Evolutionary conservation across 192 early-diverging fungal species (phyloP).

Genomic region (Piromyces finnis): DNA sequence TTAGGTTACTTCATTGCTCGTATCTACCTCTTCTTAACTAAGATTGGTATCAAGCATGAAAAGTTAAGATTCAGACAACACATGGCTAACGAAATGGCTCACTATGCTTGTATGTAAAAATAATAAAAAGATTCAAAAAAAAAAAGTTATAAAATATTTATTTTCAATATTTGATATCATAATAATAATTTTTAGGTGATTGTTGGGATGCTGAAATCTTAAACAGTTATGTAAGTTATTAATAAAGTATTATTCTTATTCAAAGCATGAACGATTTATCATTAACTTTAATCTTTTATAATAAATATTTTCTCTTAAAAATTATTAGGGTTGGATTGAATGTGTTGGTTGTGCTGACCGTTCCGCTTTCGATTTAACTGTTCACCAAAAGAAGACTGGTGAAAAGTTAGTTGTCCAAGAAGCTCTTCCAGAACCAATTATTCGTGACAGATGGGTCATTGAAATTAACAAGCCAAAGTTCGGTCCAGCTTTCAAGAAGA

Average conservation of each 20-base stretch:
- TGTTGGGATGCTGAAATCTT: conserved; percentile 98
- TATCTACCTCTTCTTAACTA: conserved; percentile 75
- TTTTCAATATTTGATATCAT: too few relatives aligned
- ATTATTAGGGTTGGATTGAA: conserved; percentile 93
- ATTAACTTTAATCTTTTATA: too few relatives aligned
- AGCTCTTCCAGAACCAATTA: conserved; percentile 58
- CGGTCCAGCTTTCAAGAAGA: conserved; percentile 82
- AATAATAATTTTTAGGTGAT: conserved; percentile 9
- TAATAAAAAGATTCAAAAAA: too few relatives aligned
- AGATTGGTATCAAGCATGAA: conserved; percentile 73
- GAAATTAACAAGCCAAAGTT: conserved; percentile 81
- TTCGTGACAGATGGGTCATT: conserved; percentile 55
- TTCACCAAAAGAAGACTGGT: conserved; percentile 72
- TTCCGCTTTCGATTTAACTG: conserved; percentile 89
- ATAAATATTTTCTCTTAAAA: too few relatives aligned
- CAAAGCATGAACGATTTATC: too few relatives aligned
- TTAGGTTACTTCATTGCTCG: conserved; percentile 96
- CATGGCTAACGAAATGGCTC: conserved; percentile 99
- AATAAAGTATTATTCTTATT: too few relatives aligned
- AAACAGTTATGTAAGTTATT: conserved; percentile 52
- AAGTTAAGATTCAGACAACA: conserved; percentile 93
- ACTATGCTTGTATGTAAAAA: conserved; percentile 74
- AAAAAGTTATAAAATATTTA: too few relatives aligned
- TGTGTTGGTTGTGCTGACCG: conserved; percentile 99
- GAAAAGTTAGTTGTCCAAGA: conserved; percentile 91